These are phyloP conservation scores for Camellia japonica DNA, from an alignment of 148 eudicot species.

Conservation along the genomic window DNA sequence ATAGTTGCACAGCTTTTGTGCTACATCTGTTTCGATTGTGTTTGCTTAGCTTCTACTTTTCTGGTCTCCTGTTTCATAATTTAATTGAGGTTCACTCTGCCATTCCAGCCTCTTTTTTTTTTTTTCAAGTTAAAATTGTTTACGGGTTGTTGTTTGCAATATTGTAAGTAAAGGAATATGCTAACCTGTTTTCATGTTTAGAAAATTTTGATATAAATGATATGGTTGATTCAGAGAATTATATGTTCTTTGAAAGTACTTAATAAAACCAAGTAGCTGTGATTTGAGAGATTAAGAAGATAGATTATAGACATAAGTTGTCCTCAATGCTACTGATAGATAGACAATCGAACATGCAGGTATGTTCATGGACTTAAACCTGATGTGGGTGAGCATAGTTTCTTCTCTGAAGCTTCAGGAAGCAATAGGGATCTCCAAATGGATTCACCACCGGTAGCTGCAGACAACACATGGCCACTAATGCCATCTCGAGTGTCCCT, in stretches of 20 bases:
- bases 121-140: background rate
- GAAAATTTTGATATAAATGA: background rate
- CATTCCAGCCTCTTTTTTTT: background rate
- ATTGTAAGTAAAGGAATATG: background rate
- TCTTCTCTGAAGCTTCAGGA: conserved; percentile 22
- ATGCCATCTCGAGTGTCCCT: conserved; percentile 15
- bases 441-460: conserved; percentile 4
- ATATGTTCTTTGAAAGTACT: too few species aligned
- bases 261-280: too few species aligned
- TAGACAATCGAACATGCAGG: background rate
- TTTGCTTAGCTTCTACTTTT: background rate
- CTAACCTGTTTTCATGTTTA: background rate
- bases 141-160: background rate
- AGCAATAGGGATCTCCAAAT: conserved; percentile 12
- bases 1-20: background rate
- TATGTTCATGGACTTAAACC: conserved; percentile 20
- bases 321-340: background rate
- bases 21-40: background rate
- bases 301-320: too few species aligned
- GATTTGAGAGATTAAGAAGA: too few species aligned
- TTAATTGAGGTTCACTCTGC: background rate
- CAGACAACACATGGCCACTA: conserved; percentile 17
- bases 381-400: conserved; percentile 18
- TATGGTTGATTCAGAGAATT: background rate
- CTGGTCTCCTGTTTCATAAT: background rate